phyloP scores from a whole-genome alignment of 768 basidiomycete species.

The Trametes elegans region DNA sequence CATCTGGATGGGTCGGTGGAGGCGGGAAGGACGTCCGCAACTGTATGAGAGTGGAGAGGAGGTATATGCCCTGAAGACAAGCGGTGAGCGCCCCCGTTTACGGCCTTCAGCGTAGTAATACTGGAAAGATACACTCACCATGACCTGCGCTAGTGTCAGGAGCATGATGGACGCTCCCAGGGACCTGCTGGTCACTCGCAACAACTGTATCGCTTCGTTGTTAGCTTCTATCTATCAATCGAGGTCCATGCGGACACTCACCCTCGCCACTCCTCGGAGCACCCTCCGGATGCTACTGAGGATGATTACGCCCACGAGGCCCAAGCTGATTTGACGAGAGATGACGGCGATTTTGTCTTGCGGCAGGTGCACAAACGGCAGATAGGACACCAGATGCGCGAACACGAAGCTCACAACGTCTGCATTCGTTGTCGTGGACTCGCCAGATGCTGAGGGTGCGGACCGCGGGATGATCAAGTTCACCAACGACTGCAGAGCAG shows the following conservation, averaged over 20 bases:
- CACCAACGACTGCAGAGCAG: conserved; percentile 41
- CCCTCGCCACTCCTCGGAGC: conserved; percentile 63
- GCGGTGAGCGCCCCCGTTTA: background rate
- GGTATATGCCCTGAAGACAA: conserved; percentile 67
- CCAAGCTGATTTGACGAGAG: conserved; percentile 58
- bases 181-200: conserved; percentile 65
- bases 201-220: conserved; percentile 34
- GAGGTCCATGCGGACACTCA: conserved; percentile 24
- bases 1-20: conserved; percentile 34
- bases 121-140: conserved; percentile 50
- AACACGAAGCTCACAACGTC: conserved; percentile 44
- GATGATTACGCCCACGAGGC: conserved; percentile 75
- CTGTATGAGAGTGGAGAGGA: conserved; percentile 80
- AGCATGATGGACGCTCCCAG: conserved; percentile 76
- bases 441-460: conserved; percentile 10
- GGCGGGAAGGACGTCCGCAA: conserved; percentile 80
- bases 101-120: background rate
- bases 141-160: conserved; percentile 75
- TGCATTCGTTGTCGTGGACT: conserved; percentile 14
- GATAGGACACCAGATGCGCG: conserved; percentile 39
- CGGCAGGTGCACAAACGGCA: conserved; percentile 34
- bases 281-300: conserved; percentile 69
- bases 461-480: conserved; percentile 46
- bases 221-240: too few species aligned
- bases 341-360: conserved; percentile 39